Percentiles rank a stretch among this genome's conserved stretches.
Conservation (phyloP, 305 asterid genomes). For the Fraxinus paxiana region DNA sequence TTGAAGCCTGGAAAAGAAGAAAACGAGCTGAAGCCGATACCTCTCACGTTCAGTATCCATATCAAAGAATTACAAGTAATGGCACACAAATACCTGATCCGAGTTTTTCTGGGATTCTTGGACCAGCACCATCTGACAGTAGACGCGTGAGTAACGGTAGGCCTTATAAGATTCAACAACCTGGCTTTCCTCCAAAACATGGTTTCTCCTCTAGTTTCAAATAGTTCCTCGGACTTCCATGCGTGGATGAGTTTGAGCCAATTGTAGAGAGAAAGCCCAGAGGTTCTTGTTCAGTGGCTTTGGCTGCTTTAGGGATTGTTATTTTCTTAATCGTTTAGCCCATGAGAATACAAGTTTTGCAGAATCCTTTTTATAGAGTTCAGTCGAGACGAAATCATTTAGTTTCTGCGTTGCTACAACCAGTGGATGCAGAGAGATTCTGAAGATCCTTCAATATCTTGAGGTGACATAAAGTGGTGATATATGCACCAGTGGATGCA, state of each 20-base stretch:
- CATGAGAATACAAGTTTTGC: slow-evolving; percentile 36
- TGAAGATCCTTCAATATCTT: slow-evolving; percentile 27
- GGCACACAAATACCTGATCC: slow-evolving; percentile 65
- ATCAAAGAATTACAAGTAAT: slow-evolving; percentile 52
- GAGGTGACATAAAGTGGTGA: slow-evolving; percentile 23
- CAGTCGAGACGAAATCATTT: slow-evolving; percentile 30
- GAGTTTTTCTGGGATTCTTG: slow-evolving; percentile 76
- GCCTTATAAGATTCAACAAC: slow-evolving; percentile 57
- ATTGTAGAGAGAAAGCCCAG: slow-evolving; percentile 21
- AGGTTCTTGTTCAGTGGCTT: slow-evolving; percentile 27
- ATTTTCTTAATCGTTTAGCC: slow-evolving; percentile 22
- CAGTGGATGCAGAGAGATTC: slow-evolving; percentile 29
- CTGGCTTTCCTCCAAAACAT: slow-evolving; percentile 54
- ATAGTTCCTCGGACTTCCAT: slow-evolving; percentile 26
- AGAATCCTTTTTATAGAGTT: slow-evolving; percentile 22
- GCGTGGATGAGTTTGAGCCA: slow-evolving; percentile 14
- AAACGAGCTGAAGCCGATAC: slow-evolving; percentile 85
- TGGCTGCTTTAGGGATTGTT: slow-evolving; percentile 27
- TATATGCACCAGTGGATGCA: slow-evolving; percentile 24
- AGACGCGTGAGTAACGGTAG: slow-evolving; percentile 62
- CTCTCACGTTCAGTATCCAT: slow-evolving; percentile 51
- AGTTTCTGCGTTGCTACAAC: slow-evolving; percentile 22
- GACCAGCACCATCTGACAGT: slow-evolving; percentile 73
- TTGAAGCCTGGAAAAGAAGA: slow-evolving; percentile 96
- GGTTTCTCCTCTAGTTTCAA: slow-evolving; percentile 67